Base-by-base conservation (phyloP, 257 asterid species). In the Buddleja alternifolia region DNA sequence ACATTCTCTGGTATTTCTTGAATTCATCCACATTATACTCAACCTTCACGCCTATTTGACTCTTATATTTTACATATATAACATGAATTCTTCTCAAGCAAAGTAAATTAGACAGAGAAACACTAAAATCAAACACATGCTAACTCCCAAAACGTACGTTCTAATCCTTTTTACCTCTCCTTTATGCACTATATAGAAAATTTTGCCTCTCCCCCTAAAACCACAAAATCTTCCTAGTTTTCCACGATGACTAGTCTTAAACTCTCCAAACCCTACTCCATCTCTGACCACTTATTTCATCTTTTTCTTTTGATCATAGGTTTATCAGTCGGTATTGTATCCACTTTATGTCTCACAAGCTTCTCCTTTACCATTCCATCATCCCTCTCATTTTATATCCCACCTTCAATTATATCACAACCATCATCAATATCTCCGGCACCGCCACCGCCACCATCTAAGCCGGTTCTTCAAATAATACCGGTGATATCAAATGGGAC, bases 281-380 rank as follows among this genome's bases (percentile, higher is more conserved):
- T 59, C 29, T 47, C 66, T 55, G 60, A 20, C 9, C 64, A 44
- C 10, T 63, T 83, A 61, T n/a, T n/a, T n/a, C n/a, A n/a, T n/a
- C n/a, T n/a, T n/a, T n/a, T n/a, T n/a, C n/a, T n/a, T n/a, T n/a
- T n/a, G n/a, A n/a, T n/a, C n/a, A n/a, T n/a, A n/a, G n/a, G n/a
- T n/a, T n/a, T n/a, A n/a, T n/a, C n/a, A n/a, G n/a, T n/a, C n/a
- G n/a, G n/a, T n/a, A n/a, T n/a, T n/a, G n/a, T n/a, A n/a, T n/a
- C n/a, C n/a, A 67, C 78, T 24, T 15, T 83, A 42, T 74, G 59
- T 24, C 71, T 79, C 78, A 39, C 50, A 52, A 73, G n/a, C 59
- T 83, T 81, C 75, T 60, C 81, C 29, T 73, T 60, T 73, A 9
- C 82, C 48, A 36, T 73, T 4, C 77, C 72, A 1, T n/a, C n/a